Evolutionary conservation across 306 rosid species (phyloP).

Genomic region (Mimosa pudica): DNA sequence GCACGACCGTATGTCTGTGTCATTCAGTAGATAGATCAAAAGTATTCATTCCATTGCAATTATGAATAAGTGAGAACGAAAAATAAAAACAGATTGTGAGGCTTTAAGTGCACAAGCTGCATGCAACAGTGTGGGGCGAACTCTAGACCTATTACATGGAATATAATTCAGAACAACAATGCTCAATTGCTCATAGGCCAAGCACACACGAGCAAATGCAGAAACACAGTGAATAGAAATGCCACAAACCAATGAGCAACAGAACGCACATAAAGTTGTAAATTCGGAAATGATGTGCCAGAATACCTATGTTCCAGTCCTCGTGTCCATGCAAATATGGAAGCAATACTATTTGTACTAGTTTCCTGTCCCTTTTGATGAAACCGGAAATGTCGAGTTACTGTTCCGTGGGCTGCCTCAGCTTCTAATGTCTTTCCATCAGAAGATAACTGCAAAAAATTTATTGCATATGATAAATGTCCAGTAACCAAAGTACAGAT

Average conservation of each 20-base stretch:
- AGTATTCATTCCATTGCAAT: neutral
- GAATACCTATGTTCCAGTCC: constrained; percentile 90
- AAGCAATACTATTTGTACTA: constrained; percentile 97
- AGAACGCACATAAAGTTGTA: neutral
- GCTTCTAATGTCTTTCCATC: constrained; percentile 97
- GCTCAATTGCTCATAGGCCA: neutral
- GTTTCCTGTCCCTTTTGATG: constrained; percentile 96
- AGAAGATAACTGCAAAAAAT: constrained; percentile 76
- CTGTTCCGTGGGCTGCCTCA: constrained; percentile 99
- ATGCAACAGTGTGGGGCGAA: neutral
- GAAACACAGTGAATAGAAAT: neutral
- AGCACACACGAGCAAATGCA: neutral
- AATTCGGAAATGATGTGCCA: neutral
- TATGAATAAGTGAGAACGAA: neutral
- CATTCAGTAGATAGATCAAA: constrained; percentile 24
- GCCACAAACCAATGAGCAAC: neutral
- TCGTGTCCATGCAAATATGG: constrained; percentile 97
- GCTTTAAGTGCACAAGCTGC: neutral
- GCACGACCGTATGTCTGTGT: neutral
- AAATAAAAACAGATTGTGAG: neutral
- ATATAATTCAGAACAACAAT: neutral
- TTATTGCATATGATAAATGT: neutral
- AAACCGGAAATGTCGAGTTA: constrained; percentile 87
- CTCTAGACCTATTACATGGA: neutral
- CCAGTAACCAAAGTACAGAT: neutral